Conservation (phyloP, 768 basidiomycete species). For the Chlorophyllum brunneum region DNA sequence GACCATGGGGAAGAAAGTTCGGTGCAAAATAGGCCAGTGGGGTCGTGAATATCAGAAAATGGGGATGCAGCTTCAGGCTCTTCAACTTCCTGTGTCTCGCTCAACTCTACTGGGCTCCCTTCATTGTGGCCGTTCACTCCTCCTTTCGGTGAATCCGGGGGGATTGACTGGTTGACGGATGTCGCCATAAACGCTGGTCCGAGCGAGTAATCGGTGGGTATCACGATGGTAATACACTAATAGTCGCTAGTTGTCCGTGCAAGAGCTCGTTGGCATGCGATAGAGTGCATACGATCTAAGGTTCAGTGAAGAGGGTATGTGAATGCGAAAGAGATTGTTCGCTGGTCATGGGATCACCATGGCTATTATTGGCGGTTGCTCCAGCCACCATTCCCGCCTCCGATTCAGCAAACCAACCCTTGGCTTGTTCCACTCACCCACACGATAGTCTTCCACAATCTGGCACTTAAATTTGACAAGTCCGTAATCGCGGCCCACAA, state of each 20-base stretch:
- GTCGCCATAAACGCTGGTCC: background rate
- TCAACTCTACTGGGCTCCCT: slow-evolving; percentile 53
- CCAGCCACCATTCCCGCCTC: background rate
- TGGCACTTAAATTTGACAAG: too few species aligned
- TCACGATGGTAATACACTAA: background rate
- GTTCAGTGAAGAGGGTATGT: background rate
- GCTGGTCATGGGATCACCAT: slow-evolving; percentile 1
- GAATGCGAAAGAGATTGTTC: background rate
- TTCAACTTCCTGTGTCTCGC: slow-evolving; percentile 5
- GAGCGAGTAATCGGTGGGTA: background rate
- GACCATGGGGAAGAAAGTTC: background rate
- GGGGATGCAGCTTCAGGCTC: slow-evolving; percentile 22
- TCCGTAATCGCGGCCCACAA: too few species aligned
- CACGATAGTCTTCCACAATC: too few species aligned
- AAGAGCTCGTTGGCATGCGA: background rate
- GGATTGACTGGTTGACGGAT: background rate
- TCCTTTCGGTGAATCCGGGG: slow-evolving; percentile 37
- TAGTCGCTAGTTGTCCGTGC: background rate
- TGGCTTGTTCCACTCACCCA: background rate
- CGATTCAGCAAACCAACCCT: background rate
- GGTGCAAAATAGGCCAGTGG: background rate
- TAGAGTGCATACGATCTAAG: background rate
- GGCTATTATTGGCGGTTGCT: slow-evolving; percentile 6
- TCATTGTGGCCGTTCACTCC: slow-evolving; percentile 57
- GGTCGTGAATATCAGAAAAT: background rate